These are phyloP conservation scores for Fremontodendron californicum DNA, from an alignment of 345 rosid species.

Conservation along the genomic window DNA sequence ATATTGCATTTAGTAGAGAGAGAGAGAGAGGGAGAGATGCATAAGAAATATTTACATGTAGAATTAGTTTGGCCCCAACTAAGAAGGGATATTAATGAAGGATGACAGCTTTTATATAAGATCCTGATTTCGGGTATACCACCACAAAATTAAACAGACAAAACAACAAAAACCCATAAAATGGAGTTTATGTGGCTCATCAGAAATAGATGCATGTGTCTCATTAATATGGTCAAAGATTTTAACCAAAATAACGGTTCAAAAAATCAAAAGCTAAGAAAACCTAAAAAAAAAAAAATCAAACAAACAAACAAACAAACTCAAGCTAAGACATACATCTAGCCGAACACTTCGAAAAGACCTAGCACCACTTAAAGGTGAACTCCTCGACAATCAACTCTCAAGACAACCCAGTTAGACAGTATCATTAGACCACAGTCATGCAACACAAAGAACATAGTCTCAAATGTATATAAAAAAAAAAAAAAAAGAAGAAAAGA, in stretches of 20 bases:
- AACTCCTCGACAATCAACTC: background rate
- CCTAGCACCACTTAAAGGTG: background rate
- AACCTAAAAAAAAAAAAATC: background rate
- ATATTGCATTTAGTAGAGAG: constrained; percentile 13
- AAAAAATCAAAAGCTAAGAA: background rate
- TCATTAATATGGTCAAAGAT: background rate
- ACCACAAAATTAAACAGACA: background rate
- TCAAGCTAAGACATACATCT: background rate
- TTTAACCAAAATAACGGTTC: background rate
- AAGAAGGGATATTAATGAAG: background rate
- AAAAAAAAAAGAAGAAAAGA: no score
- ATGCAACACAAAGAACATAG: background rate
- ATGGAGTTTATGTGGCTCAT: background rate
- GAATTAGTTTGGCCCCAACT: background rate
- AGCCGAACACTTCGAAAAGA: background rate
- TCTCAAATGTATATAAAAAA: background rate
- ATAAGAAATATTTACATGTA: constrained; percentile 15
- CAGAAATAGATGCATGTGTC: background rate
- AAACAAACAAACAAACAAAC: background rate
- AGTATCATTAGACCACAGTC: background rate
- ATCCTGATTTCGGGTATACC: background rate
- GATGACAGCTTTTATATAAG: background rate
- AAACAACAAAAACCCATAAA: background rate
- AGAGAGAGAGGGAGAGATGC: background rate
- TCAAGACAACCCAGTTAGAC: background rate